These are phyloP conservation scores for Cunninghamia lanceolata DNA, from an alignment of 75 land plant species.

Conservation along the genomic window DNA sequence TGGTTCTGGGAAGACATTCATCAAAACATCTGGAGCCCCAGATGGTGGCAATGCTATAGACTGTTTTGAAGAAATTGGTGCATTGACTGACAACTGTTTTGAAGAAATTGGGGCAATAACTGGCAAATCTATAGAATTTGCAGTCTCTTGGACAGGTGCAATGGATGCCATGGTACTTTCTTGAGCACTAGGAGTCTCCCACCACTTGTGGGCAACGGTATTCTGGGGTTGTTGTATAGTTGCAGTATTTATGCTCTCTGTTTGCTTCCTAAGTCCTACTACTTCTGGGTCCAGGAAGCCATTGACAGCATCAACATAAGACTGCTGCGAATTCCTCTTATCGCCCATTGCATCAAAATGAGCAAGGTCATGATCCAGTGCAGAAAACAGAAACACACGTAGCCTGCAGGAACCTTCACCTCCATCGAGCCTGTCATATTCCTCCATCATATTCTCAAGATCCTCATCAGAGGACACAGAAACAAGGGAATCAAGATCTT, in stretches of 20 bases:
- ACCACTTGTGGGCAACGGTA: conserved; percentile 14
- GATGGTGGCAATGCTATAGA: not conserved
- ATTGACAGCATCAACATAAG: conserved; percentile 72
- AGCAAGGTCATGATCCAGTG: conserved; percentile 40
- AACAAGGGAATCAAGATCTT: conserved; percentile 64
- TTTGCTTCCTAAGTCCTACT: conserved; percentile 27
- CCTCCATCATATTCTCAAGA: no score
- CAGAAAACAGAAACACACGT: conserved; percentile 46
- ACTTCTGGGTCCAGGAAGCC: conserved; percentile 19
- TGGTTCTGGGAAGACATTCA: not conserved
- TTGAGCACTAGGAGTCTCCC: conserved; percentile 9
- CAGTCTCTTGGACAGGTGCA: not conserved
- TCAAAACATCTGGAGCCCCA: not conserved
- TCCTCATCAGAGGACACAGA: conserved; percentile 24
- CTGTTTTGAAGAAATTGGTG: not conserved
- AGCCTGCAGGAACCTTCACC: no score
- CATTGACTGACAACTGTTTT: not conserved
- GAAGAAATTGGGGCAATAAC: conserved; percentile 12
- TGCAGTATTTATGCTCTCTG: conserved; percentile 25
- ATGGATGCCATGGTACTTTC: conserved; percentile 9
- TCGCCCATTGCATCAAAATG: conserved; percentile 24
- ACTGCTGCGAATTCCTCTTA: conserved; percentile 26
- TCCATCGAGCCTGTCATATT: no score
- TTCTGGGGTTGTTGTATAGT: conserved; percentile 39
- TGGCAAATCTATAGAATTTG: conserved; percentile 1